Conservation (phyloP, 352 stramenopile species). For the Globisporangium cederbergense region DNA sequence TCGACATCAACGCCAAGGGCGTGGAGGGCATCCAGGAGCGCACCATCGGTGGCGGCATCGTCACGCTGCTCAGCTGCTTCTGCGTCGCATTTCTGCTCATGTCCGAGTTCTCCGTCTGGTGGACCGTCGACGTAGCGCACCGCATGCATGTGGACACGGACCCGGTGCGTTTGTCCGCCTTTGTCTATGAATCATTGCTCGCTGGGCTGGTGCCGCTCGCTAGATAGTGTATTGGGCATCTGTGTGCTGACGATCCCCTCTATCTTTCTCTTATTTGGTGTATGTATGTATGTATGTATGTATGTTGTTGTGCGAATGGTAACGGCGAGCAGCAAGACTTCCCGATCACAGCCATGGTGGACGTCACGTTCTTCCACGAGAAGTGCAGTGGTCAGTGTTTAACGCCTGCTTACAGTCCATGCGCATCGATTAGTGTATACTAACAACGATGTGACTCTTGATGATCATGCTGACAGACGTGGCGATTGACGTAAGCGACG, state of each 20-base stretch:
- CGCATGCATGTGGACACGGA: conserved; percentile 87
- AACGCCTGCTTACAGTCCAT: neutral
- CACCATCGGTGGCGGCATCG: conserved; percentile 76
- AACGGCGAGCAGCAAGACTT: conserved; percentile 62
- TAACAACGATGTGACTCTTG: neutral
- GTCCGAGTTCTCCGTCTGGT: conserved; percentile 85
- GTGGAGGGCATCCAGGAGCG: conserved; percentile 88
- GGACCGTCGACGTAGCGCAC: conserved; percentile 78
- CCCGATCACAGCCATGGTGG: conserved; percentile 74
- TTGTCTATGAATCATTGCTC: neutral
- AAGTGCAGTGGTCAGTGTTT: conserved; percentile 49
- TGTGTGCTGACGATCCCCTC: neutral
- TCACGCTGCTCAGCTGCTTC: conserved; percentile 78
- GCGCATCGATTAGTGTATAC: neutral
- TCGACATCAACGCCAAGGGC: conserved; percentile 88
- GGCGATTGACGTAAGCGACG: conserved; percentile 80
- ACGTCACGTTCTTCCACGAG: conserved; percentile 82
- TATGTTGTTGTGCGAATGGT: too few species aligned
- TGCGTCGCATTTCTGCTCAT: conserved; percentile 72
- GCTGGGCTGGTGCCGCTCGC: neutral
- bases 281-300: neutral
- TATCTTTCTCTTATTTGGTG: neutral
- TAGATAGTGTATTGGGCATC: neutral
- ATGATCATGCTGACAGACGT: conserved; percentile 42
- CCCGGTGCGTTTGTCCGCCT: conserved; percentile 40